Evolutionary conservation across 371 early-diverging fungal genomes (phyloP), one percentile per base, ranked within the genome.

Genomic region (Blakeslea trispora): DNA sequence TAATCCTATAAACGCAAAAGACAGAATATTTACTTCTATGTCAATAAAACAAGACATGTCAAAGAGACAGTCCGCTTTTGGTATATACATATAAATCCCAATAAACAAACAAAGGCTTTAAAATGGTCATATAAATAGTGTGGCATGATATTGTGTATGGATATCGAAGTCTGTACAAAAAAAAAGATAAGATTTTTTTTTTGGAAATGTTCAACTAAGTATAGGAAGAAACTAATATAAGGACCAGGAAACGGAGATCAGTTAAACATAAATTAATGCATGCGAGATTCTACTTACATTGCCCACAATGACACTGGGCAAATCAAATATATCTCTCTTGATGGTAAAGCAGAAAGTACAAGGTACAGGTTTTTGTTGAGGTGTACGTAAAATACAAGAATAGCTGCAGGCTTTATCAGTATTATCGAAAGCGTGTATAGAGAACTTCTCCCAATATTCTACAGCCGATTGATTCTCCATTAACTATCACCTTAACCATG

Each of bases 271-370:
- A 32, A 17, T 0, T 9, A 22, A 3, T 44, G n/a, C 34, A 44
- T 13, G 41, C 10, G 15, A 0, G 9, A 5, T 24, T 18, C 43
- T 19, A 70, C 75, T 71, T 75, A 78, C 79, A 69, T 91, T 90
- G 53, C 92, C 93, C 11, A 92, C 84, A 60, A 92, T 87, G 41
- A 88, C 91, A 59, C 93, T 75, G 6, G 96, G 96, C 31, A 94
- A 83, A 72, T 94, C 95, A 81, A 96, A 94, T 43, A 94, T 90
- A 62, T 94, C 95, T 39, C 93, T 76, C 65, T 92, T 93, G 75
- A 96, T 91, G 6, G 94, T 94, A 62, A 95, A 94, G 64, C 94
- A 93, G 61, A 93, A 92, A 2, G 93, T 85, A 65, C 96, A 94
- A 0, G 91, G 90, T 11, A 96, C 91, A 15, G 81, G 70, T 23